Base-by-base conservation (phyloP, 768 basidiomycete genomes). In the Suillus plorans region DNA sequence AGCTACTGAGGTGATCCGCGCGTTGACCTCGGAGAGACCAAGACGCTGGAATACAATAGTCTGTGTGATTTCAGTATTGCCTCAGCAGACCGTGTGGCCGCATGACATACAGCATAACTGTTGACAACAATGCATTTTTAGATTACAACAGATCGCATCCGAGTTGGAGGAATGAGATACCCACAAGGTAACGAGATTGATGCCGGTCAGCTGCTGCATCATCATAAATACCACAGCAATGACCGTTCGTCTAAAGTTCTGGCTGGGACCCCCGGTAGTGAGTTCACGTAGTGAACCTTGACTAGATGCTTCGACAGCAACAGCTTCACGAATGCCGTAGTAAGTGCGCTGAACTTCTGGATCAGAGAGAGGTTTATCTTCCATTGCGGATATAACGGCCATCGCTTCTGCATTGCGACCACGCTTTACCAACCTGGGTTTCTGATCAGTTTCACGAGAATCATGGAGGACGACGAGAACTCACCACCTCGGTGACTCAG, bases 361-460 rank as follows among this genome's bases (percentile, higher is more conserved):
- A 64, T 80, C 75, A 36, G 76, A 74, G 56, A 72, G 69, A 10
- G 72, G 71, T 57, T 72, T 77, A 61, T 78, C 76, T 52, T 80
- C 79, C 13, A 83, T 72, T 5, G 80, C 79, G 28, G 78, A 75
- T 37, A 83, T 78, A n/a, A 81, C 78, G 1, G 78, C 79, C 2
- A 79, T 72, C 3, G 79, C 78, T 64, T 81, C 80, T 1, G 73
- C 76, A 66, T 78, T 64, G 45, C 75, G 75, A 3, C 80, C 80
- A 34, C 77, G 74, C 53, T 55, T 55, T 3, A 55, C 53, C 53
- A 55, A 55, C 53, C 53, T 55, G 20, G 10, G 31, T 9, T 55
- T 34, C 31, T 34, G 20, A 34, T 55, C 20, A 55, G 18, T 55
- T 34, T 20, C 20, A 34, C 3, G 31, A 55, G 31, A 55, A n/a